Base-by-base conservation (phyloP, 2,329 filamentous ascomycete genomes). In the Curvularia sp. region DNA sequence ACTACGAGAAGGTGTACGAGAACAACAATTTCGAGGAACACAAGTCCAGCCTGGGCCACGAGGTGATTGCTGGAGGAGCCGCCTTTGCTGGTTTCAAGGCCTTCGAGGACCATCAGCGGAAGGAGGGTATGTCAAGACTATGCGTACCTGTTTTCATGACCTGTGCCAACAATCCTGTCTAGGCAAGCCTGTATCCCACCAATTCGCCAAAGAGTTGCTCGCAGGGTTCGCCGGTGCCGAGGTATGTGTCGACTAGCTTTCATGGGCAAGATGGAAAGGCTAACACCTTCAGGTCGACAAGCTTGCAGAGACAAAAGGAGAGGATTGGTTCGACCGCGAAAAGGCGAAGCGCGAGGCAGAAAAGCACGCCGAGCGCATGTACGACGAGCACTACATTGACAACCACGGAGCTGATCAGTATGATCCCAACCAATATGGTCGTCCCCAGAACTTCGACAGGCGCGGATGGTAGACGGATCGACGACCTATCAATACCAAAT, bases 11-110 rank as follows among this genome's bases (percentile, higher is more conserved):
- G 75, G 83, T 86, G 66, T 85, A 86, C 76, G 76, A 81, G 59
- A 75, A 79, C 50, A 73, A 79, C 60, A 73, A 77, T 55, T 75
- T 76, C 46, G 72, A 76, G 41, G 70, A 82, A 58, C 82, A 91
- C 79, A 79, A 91, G 78, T 81, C 84, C 68, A 84, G 84, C 73
- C 80, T 91, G 72, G 84, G 85, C 67, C 91, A 94, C 79, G 90
- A 95, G 80, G 73, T 91, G 47, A 75, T 93, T 55, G 90, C 88
- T 64, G 90, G 90, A 62, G 91, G 87, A 57, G 91, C 90, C 57
- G 87, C 89, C 61, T 94, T 94, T 74, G 88, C 86, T 64, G 91
- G 87, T 69, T 90, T 94, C 85, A 92, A 92, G 83, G 81, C 88
- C 21, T 93, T 88, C 70, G 90, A 93, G 79, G 88, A 93, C 77